phyloP scores from a whole-genome alignment of 2,329 filamentous ascomycete species.

The Cryphonectria parasitica region DNA sequence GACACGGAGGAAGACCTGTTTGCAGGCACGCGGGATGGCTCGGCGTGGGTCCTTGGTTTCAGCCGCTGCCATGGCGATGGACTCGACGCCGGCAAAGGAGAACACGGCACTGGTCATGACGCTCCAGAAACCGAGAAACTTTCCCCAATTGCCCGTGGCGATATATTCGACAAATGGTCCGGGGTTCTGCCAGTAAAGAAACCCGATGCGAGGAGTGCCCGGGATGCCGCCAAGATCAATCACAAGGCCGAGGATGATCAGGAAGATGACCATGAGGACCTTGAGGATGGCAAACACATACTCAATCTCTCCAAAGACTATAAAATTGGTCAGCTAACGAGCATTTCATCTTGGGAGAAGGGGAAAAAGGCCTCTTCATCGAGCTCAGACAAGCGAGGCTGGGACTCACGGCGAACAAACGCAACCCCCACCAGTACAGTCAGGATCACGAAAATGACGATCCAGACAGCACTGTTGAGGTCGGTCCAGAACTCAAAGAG shows the following conservation, averaged over 20 bases:
- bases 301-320: constrained; percentile 62
- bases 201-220: constrained; percentile 62
- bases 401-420: constrained; percentile 48
- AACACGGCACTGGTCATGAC: constrained; percentile 52
- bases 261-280: constrained; percentile 63
- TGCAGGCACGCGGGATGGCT: constrained; percentile 52
- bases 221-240: constrained; percentile 66
- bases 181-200: constrained; percentile 71
- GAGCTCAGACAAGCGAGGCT: no score
- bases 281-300: constrained; percentile 58
- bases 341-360: neutral
- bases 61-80: constrained; percentile 58
- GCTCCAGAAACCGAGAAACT: constrained; percentile 64
- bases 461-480: constrained; percentile 55
- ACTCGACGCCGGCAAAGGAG: constrained; percentile 54
- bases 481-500: constrained; percentile 68
- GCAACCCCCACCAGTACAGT: constrained; percentile 62
- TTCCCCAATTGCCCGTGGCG: constrained; percentile 58
- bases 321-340: neutral
- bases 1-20: constrained; percentile 58
- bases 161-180: constrained; percentile 69
- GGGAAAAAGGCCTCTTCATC: no score
- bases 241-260: constrained; percentile 65
- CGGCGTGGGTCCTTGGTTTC: constrained; percentile 57
- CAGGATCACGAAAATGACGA: constrained; percentile 54